Evolutionary conservation across 1,139 yeast species (phyloP).

Genomic region (Protomyces macrosporus): DNA sequence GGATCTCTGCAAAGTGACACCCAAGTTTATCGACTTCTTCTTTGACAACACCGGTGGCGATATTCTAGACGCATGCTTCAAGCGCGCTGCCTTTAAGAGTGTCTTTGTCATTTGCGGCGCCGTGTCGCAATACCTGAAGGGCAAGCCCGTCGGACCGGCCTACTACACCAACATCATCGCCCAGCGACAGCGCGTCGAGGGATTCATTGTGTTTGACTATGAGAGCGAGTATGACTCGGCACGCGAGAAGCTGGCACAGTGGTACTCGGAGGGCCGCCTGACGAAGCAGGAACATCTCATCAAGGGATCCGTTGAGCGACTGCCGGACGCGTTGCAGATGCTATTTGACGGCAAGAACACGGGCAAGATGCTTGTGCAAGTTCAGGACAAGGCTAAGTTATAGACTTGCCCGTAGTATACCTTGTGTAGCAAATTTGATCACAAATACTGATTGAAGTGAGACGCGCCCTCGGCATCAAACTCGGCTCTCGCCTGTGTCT

Average conservation of each 20-base stretch:
- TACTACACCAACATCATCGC: slow-evolving; percentile 21
- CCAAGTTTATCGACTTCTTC: slow-evolving; percentile 35
- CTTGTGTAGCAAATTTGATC: no score
- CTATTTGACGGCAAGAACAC: slow-evolving; percentile 29
- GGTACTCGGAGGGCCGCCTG: slow-evolving; percentile 27
- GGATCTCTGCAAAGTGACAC: slow-evolving; percentile 23
- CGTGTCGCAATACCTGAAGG: slow-evolving; percentile 54
- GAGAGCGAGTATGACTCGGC: slow-evolving; percentile 21
- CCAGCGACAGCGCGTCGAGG: slow-evolving; percentile 20
- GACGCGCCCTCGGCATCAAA: no score
- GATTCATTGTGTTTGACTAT: slow-evolving; percentile 28
- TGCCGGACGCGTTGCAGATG: slow-evolving; percentile 26
- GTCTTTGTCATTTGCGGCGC: slow-evolving; percentile 58
- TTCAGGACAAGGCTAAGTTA: neutral
- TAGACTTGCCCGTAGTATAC: neutral
- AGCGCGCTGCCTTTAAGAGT: slow-evolving; percentile 45
- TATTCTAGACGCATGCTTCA: slow-evolving; percentile 48
- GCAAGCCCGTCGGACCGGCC: slow-evolving; percentile 13
- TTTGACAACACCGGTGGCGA: slow-evolving; percentile 54
- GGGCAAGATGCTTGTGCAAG: slow-evolving; percentile 26
- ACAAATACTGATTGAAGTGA: no score
- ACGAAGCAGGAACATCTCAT: slow-evolving; percentile 25
- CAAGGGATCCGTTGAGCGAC: slow-evolving; percentile 24
- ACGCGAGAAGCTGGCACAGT: slow-evolving; percentile 21
- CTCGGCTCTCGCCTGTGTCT: no score